Evolutionary conservation across 2,329 filamentous ascomycete genomes (phyloP).

Genomic region (Colletotrichum horii): DNA sequence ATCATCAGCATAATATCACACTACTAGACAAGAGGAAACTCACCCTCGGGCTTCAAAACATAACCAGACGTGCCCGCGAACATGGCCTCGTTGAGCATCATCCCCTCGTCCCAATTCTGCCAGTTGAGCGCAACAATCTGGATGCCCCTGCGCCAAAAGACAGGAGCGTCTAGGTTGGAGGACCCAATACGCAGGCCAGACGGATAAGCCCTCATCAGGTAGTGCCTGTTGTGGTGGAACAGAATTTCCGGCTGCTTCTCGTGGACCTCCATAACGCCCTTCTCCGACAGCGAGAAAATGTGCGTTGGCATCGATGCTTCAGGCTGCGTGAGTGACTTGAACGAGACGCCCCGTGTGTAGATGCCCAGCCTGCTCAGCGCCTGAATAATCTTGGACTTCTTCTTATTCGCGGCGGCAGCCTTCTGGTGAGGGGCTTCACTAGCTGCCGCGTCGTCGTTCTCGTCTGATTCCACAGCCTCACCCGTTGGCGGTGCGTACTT

Average conservation of each 20-base stretch:
- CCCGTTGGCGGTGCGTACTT: slow-evolving; percentile 64
- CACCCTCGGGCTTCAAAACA: slow-evolving; percentile 80
- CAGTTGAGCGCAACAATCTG: slow-evolving; percentile 94
- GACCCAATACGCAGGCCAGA: slow-evolving; percentile 82
- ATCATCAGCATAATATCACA: neutral
- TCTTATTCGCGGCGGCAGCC: slow-evolving; percentile 31
- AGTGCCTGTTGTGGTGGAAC: slow-evolving; percentile 82
- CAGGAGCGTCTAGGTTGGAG: slow-evolving; percentile 83
- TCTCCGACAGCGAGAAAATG: slow-evolving; percentile 72
- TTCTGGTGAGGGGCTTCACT: slow-evolving; percentile 38
- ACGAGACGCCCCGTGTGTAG: slow-evolving; percentile 84
- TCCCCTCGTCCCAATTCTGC: slow-evolving; percentile 88
- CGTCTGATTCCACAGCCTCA: slow-evolving; percentile 36
- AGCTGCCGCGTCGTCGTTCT: slow-evolving; percentile 41
- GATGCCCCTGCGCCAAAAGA: slow-evolving; percentile 87
- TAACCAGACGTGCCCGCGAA: slow-evolving; percentile 85
- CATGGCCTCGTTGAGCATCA: slow-evolving; percentile 97
- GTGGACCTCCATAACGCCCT: slow-evolving; percentile 66
- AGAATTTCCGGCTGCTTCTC: slow-evolving; percentile 56
- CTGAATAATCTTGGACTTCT: slow-evolving; percentile 71
- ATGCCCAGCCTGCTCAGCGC: slow-evolving; percentile 78
- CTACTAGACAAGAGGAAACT: neutral
- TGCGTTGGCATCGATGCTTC: slow-evolving; percentile 69
- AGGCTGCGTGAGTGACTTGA: slow-evolving; percentile 78
- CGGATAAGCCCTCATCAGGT: slow-evolving; percentile 87